phyloP scores from a whole-genome alignment of 2,329 filamentous ascomycete species.

The Penicillium fuscoglaucum region DNA sequence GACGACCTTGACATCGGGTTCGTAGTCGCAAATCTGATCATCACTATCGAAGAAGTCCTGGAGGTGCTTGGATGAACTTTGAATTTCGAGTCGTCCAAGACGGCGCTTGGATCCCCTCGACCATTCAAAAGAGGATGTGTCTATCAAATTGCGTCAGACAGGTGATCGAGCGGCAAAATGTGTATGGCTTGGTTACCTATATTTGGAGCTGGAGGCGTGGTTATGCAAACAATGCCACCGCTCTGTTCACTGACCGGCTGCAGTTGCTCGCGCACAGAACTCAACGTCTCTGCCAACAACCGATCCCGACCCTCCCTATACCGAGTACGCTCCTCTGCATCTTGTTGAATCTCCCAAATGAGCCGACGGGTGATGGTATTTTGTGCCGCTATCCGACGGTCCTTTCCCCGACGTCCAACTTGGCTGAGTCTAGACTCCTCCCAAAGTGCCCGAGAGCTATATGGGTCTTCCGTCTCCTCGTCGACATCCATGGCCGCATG shows the following conservation, averaged over 20 bases:
- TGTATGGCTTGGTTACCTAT: slow-evolving; percentile 28
- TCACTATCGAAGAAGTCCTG: slow-evolving; percentile 39
- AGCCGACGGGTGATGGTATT: slow-evolving; percentile 39
- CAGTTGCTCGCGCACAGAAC: slow-evolving; percentile 27
- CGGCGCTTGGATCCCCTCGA: slow-evolving; percentile 36
- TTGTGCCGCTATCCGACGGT: slow-evolving; percentile 36
- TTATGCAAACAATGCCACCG: slow-evolving; percentile 35
- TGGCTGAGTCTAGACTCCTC: slow-evolving; percentile 36
- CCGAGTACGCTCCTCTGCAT: slow-evolving; percentile 31
- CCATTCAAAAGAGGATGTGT: slow-evolving; percentile 32
- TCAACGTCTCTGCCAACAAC: slow-evolving; percentile 31
- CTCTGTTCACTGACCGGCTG: slow-evolving; percentile 27
- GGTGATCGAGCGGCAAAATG: background rate
- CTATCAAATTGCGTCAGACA: slow-evolving; percentile 24
- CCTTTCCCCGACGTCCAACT: slow-evolving; percentile 33
- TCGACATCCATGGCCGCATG: slow-evolving; percentile 29
- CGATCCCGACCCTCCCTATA: slow-evolving; percentile 29
- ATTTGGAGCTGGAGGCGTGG: slow-evolving; percentile 32
- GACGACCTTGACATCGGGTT: slow-evolving; percentile 29
- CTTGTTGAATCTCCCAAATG: slow-evolving; percentile 41
- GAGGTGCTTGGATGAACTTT: slow-evolving; percentile 37
- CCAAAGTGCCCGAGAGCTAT: slow-evolving; percentile 29
- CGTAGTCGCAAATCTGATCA: slow-evolving; percentile 35
- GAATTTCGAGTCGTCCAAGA: slow-evolving; percentile 35
- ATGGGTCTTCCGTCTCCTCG: slow-evolving; percentile 22